Percentiles rank a stretch among this genome's conserved stretches.
These are phyloP conservation scores for Suhomyces bokatorum DNA, from an alignment of 1,139 yeast genomes.

Conservation along the genomic window DNA sequence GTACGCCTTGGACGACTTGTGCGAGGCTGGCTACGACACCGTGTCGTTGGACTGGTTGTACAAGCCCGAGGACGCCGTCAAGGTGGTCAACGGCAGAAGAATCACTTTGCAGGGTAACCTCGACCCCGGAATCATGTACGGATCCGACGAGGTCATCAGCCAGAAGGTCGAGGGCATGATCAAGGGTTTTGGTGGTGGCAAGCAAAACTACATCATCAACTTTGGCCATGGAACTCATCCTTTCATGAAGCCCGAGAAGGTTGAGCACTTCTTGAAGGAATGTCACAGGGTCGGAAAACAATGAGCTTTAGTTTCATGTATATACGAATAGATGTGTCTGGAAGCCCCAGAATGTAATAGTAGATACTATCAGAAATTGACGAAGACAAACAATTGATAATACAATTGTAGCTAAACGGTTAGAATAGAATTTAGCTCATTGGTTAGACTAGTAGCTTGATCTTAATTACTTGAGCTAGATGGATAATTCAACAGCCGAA, in stretches of 20 bases:
- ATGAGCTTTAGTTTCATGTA: slow-evolving; percentile 12
- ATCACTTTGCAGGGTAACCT: slow-evolving; percentile 91
- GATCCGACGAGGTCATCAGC: slow-evolving; percentile 77
- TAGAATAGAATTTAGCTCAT: no score
- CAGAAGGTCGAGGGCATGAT: slow-evolving; percentile 86
- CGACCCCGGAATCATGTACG: slow-evolving; percentile 94
- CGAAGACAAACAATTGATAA: no score
- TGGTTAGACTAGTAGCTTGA: no score
- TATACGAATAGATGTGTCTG: slow-evolving; percentile 1
- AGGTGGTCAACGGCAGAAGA: slow-evolving; percentile 69
- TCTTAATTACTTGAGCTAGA: no score
- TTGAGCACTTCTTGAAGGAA: slow-evolving; percentile 80
- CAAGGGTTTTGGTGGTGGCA: slow-evolving; percentile 87
- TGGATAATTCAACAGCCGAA: no score
- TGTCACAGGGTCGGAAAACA: slow-evolving; percentile 75
- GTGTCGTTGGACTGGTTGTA: slow-evolving; percentile 93
- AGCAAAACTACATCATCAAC: slow-evolving; percentile 84
- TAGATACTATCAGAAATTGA: no score
- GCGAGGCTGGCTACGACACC: slow-evolving; percentile 81
- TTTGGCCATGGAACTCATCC: slow-evolving; percentile 99
- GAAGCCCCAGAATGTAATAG: not conserved
- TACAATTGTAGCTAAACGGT: no score
- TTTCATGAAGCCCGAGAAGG: slow-evolving; percentile 89
- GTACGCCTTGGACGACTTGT: slow-evolving; percentile 89
- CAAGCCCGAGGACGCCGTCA: slow-evolving; percentile 83